Base-by-base conservation (phyloP, 1,284 basidiomycete genomes). In the Mrakiaceae sp. region DNA sequence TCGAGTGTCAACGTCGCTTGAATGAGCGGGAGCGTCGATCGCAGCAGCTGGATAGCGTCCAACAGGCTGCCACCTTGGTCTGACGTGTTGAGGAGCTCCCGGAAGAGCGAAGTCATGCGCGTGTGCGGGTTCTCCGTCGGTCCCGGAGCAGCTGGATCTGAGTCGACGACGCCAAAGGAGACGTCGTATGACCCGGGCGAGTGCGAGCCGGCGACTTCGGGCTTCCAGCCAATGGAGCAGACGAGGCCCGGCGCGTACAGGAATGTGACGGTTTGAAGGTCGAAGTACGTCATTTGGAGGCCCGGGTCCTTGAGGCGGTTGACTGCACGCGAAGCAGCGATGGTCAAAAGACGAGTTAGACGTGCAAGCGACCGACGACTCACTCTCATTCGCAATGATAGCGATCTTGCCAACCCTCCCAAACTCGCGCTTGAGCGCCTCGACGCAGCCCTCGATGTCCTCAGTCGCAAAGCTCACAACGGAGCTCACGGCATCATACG, bases 351-450 rank as follows among this genome's bases (percentile, higher is more conserved):
- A 16, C 7, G 47, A 53, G 61, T 14, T n/a, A 44, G 47, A 14
- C 6, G 27, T 27, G 27, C 27, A 27, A 27, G 39, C n/a, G 11
- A 43, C 57, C 11, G 47, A 9, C 6, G 10, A 71, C 77, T 69
- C 71, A 87, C 88, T 83, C 79, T 93, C 89, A 68, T 90, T 83
- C 5, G 90, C 90, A 65, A 96, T 90, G 51, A 92, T 87, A 14
- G 92, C 87, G 81, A 94, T 89, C 76, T 91, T 93, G 50, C 88
- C 88, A 47, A 95, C 86, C 52, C 87, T 81, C 60, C 88, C 88
- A 90, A 92, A 95, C 73, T 92, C 90, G 70, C 89, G 86, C 68
- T 90, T 76, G 73, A 96, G 93, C 71, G 89, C 86, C 64, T 87
- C 84, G 16, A 96, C 87, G 72, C 90, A 94, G 6, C 85, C 86